These are phyloP conservation scores for Cyberlindnera mycetangii DNA, from an alignment of 805 yeast species.

Conservation along the genomic window DNA sequence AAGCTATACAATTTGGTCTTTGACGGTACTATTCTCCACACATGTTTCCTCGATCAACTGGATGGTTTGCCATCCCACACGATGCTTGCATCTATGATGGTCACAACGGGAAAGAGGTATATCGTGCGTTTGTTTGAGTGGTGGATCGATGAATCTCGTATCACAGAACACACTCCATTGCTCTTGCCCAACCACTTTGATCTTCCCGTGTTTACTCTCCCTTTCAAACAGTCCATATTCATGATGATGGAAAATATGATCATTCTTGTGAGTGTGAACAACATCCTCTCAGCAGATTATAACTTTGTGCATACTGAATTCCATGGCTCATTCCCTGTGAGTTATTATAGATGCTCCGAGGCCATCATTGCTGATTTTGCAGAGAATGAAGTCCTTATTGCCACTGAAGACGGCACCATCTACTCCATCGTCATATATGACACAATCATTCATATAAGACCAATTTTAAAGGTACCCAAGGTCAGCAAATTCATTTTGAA, in stretches of 20 bases:
- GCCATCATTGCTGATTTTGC: slow-evolving; percentile 18
- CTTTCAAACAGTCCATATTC: slow-evolving; percentile 39
- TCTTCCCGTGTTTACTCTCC: slow-evolving; percentile 42
- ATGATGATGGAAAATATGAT: slow-evolving; percentile 36
- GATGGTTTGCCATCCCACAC: slow-evolving; percentile 29
- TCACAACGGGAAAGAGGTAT: slow-evolving; percentile 37
- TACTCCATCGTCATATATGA: slow-evolving; percentile 24
- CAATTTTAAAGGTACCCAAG: slow-evolving; percentile 37
- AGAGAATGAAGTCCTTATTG: slow-evolving; percentile 22
- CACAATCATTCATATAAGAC: slow-evolving; percentile 23
- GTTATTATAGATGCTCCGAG: slow-evolving; percentile 31
- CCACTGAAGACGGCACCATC: slow-evolving; percentile 28
- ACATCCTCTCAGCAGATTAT: slow-evolving; percentile 46
- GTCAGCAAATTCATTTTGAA: slow-evolving; percentile 29
- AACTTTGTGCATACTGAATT: slow-evolving; percentile 29
- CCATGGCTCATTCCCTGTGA: slow-evolving; percentile 38
- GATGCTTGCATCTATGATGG: slow-evolving; percentile 34
- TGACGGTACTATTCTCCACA: slow-evolving; percentile 39
- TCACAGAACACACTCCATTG: slow-evolving; percentile 35
- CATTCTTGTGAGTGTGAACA: slow-evolving; percentile 38
- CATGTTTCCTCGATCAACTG: slow-evolving; percentile 42
- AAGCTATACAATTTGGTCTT: slow-evolving; percentile 38
- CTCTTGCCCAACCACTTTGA: slow-evolving; percentile 39
- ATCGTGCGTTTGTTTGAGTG: slow-evolving; percentile 39
- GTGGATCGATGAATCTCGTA: slow-evolving; percentile 36